Conservation (phyloP, 2,329 filamentous ascomycete species). For the Aureobasidium subglaciale region DNA sequence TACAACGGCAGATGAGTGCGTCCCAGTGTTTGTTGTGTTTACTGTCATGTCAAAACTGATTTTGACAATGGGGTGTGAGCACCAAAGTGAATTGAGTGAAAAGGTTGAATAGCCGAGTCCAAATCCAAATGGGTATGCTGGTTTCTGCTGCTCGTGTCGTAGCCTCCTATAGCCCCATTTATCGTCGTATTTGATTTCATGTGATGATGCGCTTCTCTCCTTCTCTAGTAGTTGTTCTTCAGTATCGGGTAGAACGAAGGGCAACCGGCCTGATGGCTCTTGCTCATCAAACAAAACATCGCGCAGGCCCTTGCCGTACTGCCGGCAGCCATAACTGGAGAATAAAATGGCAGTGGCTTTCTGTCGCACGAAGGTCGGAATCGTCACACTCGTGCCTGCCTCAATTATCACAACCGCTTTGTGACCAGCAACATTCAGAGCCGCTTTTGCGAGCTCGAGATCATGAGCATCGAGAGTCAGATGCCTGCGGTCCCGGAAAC, state of each 20-base stretch:
- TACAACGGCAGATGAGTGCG: not conserved
- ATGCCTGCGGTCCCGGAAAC: not conserved
- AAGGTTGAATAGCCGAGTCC: slow-evolving; percentile 12
- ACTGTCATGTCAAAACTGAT: not conserved
- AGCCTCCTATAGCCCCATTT: slow-evolving; percentile 22
- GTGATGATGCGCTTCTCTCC: slow-evolving; percentile 20
- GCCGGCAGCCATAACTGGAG: slow-evolving; percentile 19
- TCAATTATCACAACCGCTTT: slow-evolving; percentile 2
- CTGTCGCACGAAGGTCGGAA: not conserved
- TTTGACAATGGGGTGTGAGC: not conserved
- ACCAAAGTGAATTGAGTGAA: slow-evolving; percentile 3
- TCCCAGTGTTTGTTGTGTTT: not conserved
- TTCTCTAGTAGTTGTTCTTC: slow-evolving; percentile 23
- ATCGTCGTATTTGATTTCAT: slow-evolving; percentile 19
- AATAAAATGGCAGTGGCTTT: slow-evolving; percentile 8
- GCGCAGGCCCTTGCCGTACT: slow-evolving; percentile 18
- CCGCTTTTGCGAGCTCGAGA: not conserved
- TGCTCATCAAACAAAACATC: slow-evolving; percentile 17
- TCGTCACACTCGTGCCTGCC: not conserved
- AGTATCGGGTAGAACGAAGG: slow-evolving; percentile 18
- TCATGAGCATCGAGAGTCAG: not conserved
- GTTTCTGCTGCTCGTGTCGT: slow-evolving; percentile 21
- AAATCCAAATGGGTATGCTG: slow-evolving; percentile 16
- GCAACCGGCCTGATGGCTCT: slow-evolving; percentile 18
- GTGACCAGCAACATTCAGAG: not conserved